Base-by-base conservation (phyloP, 768 basidiomycete species). In the Podaxis rugospora region DNA sequence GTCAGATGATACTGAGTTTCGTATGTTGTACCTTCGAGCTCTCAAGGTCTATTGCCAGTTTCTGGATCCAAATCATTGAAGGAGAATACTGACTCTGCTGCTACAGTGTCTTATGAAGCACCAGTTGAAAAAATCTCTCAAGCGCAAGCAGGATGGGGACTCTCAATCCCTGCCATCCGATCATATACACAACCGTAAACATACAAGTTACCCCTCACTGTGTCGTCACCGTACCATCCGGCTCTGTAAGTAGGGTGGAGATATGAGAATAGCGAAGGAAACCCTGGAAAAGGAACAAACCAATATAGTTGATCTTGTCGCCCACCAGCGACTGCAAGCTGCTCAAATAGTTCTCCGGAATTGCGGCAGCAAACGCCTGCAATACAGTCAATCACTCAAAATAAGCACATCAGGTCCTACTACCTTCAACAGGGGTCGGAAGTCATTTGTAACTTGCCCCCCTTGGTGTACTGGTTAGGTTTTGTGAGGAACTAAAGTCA, bases 361-460 rank as follows among this genome's bases (percentile, higher is more conserved):
- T 44, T 6, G 18, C 21, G 3, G 51, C 59, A 60, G 59, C 51
- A 23, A 60, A 52, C 1, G 28, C 51, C 59, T 60, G 14, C 11
- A 21, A 27, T 16, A 25, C 6, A 23, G 10, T 37, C 21, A 37
- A 7, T 37, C 49, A 39, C 18, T 14, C 14, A 14, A 11, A 9
- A 4, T 25, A 14, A 9, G 47, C 10, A 50, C 25, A 23, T 47
- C 6, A 28, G 7, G 36, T 13, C 3, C 4, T 11, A 9, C 4
- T 53, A 53, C 59, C 42, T 60, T 60, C 39, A 59, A 13, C 11
- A 59, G 32, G 11, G 59, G 51, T 28, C 28, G 16, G 25, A 44
- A 59, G 28, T 59, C 51, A 46, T 46, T 23, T 14, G 39, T 53
- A 28, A 60, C 36, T 6, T 11, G 37, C 4, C 51, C 59, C 3